Base-by-base conservation (phyloP, 2,329 filamentous ascomycete genomes). In the Nemania bipapillata region DNA sequence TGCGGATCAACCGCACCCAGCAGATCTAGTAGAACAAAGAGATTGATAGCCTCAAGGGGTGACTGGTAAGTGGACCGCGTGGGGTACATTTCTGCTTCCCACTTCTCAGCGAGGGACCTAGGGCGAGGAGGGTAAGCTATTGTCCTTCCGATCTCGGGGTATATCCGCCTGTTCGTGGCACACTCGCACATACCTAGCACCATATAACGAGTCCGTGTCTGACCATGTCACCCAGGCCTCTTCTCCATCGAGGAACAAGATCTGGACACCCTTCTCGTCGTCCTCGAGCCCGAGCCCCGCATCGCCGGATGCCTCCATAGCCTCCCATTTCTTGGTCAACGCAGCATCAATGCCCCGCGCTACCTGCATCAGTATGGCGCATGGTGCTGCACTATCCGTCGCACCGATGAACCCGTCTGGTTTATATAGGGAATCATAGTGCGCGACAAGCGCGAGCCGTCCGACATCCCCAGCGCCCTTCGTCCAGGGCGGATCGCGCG, bases 1-100 rank as follows among this genome's bases (percentile, higher is more conserved):
- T 76, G 82, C 0, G 94, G 93, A 49, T 87, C 80, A 11, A 87
- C 81, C 0, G 88, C 82, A 8, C 96, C 96, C 0, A 98, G 88
- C 8, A 98, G 86, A 79, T 98, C 96, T 32, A 98, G 87, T n/a
- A 98, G 88, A 8, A 98, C 85, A 78, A 98, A 97, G 11, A 98
- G 86, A 63, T 90, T 90, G 76, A 98, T 97, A 40, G 93, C 90
- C 32, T 90, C 86, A 1, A 98, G 83, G 0, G 90, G 89, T 0
- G 87, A 95, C 65, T 87, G 88, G 80, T 91, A 96, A 4, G 88
- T 89, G n/a, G 92, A 93, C 74, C 89, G 85, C 11, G 90, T 86
- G 5, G 91, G 87, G 76, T 97, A 88, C 40, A 86, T 80, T 7
- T 89, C 86, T 0, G 82, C 77, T 66, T 96, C 93, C 96, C 96